Evolutionary conservation across 768 basidiomycete species (phyloP).

Genomic region (Dendrothele bispora): DNA sequence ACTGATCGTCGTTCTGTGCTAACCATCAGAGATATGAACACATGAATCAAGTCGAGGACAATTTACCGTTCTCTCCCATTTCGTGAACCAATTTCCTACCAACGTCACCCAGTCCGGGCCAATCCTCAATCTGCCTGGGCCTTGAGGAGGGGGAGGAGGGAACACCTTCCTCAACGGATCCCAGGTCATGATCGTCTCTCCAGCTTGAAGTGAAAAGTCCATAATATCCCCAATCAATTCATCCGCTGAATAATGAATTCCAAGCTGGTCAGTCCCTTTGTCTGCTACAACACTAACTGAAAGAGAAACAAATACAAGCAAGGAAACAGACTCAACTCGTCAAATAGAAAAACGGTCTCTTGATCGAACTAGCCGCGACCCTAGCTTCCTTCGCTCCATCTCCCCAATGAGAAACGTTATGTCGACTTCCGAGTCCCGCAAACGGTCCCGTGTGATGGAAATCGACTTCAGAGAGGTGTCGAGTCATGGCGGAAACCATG

Average conservation of each 20-base stretch:
- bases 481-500: constrained; percentile 35
- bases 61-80: constrained; percentile 38
- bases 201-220: constrained; percentile 36
- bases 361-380: constrained; percentile 32
- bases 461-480: constrained; percentile 37
- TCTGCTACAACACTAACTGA: not conserved
- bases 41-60: not conserved
- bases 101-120: constrained; percentile 39
- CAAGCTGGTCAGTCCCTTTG: too few species aligned
- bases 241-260: constrained; percentile 33
- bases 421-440: constrained; percentile 34
- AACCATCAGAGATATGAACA: not conserved
- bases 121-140: constrained; percentile 34
- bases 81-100: constrained; percentile 40
- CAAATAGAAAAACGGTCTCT: constrained; percentile 37
- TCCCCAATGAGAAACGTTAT: constrained; percentile 40
- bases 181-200: constrained; percentile 38
- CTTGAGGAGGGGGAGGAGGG: constrained; percentile 33
- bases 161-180: constrained; percentile 37
- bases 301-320: not conserved
- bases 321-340: constrained; percentile 22
- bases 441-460: constrained; percentile 37
- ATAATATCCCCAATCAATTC: constrained; percentile 38
- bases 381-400: constrained; percentile 40
- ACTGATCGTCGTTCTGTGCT: constrained; percentile 37